A percentile compares a stretch with the other conserved stretches of the same genome.
These are phyloP conservation scores for Trichosanthes truncata DNA, from an alignment of 306 rosid genomes.

Conservation along the genomic window DNA sequence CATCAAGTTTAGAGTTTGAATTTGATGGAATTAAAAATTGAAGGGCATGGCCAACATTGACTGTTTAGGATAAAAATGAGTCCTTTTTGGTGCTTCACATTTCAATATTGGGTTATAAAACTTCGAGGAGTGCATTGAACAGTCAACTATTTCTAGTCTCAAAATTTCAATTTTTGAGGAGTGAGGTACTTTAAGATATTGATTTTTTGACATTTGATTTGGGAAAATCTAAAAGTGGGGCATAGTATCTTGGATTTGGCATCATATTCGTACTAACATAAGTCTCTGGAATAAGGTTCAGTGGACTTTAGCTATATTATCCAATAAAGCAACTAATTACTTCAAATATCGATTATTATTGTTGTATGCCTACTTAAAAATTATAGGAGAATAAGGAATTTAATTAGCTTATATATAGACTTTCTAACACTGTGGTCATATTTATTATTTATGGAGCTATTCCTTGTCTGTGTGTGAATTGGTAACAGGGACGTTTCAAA, in stretches of 20 bases:
- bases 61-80: neutral
- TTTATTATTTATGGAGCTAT: neutral
- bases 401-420: neutral
- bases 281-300: neutral
- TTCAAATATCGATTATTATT: neutral
- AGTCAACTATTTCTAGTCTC: neutral
- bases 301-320: neutral
- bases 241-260: neutral
- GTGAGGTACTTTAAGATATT: neutral
- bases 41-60: neutral
- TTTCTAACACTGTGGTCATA: neutral
- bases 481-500: constrained; percentile 53
- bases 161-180: neutral
- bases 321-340: neutral
- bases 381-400: neutral
- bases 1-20: neutral
- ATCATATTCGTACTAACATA: neutral
- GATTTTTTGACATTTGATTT: neutral
- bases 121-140: neutral
- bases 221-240: neutral
- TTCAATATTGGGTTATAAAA: neutral
- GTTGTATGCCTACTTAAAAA: neutral
- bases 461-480: neutral
- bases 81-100: neutral
- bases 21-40: neutral